Conservation (phyloP, 345 rosid species). For the Carallia brachiata region DNA sequence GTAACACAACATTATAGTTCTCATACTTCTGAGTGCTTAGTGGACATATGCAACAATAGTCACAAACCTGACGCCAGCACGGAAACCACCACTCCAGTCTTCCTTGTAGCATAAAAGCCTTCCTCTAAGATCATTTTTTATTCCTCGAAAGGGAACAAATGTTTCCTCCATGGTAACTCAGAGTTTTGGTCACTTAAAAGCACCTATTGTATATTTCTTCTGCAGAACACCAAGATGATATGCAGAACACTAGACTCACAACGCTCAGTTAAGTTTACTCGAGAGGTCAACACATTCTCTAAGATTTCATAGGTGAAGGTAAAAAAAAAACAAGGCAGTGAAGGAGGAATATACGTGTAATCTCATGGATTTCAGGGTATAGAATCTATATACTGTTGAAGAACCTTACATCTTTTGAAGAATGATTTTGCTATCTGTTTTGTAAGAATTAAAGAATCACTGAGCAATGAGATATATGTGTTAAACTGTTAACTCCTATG, state of each 20-base stretch:
- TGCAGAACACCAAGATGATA: slow-evolving; percentile 15
- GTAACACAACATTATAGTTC: not conserved
- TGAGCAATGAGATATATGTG: slow-evolving; percentile 33
- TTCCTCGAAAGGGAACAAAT: slow-evolving; percentile 82
- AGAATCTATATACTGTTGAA: slow-evolving; percentile 19
- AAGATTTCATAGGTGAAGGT: slow-evolving; percentile 24
- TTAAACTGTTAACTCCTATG: slow-evolving; percentile 18
- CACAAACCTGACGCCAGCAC: slow-evolving; percentile 74
- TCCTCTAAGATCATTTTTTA: slow-evolving; percentile 74
- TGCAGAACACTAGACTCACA: slow-evolving; percentile 22
- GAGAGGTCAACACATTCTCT: slow-evolving; percentile 53
- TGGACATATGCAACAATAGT: slow-evolving; percentile 5
- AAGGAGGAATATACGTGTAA: slow-evolving; percentile 8
- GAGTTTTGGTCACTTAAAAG: slow-evolving; percentile 15
- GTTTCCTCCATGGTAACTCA: slow-evolving; percentile 72
- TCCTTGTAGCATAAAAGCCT: slow-evolving; percentile 83
- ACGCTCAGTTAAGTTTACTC: slow-evolving; percentile 30
- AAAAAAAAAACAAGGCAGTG: not conserved
- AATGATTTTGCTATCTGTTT: slow-evolving; percentile 27
- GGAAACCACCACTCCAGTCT: slow-evolving; percentile 84
- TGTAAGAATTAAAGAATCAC: slow-evolving; percentile 38
- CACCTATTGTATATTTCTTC: not conserved
- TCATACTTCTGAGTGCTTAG: not conserved
- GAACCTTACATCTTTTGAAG: slow-evolving; percentile 45
- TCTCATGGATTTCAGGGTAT: slow-evolving; percentile 19